Evolutionary conservation across 2,329 filamentous ascomycete species (phyloP).

Genomic region (Curvularia spicifera): DNA sequence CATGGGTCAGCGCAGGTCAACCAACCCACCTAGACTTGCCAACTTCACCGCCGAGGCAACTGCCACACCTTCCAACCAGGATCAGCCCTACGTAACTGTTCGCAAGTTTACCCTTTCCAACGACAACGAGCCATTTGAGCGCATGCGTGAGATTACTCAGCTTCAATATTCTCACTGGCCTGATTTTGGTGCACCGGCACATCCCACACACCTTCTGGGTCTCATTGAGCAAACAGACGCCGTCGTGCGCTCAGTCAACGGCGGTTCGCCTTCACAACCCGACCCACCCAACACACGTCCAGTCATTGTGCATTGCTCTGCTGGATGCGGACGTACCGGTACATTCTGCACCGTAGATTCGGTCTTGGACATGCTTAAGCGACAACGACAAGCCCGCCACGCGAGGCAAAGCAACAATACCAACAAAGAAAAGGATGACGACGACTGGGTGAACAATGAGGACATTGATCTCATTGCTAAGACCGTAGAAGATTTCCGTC

Average conservation of each 20-base stretch:
- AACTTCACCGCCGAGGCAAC: conserved; percentile 36
- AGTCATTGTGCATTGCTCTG: conserved; percentile 92
- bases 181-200: conserved; percentile 91
- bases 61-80: conserved; percentile 50
- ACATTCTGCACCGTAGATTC: conserved; percentile 97
- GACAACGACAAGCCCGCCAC: conserved; percentile 64
- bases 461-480: conserved; percentile 79
- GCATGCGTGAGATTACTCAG: conserved; percentile 91
- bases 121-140: conserved; percentile 76
- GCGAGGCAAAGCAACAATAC: conserved; percentile 32
- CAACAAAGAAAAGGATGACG: conserved; percentile 52
- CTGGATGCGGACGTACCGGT: conserved; percentile 92
- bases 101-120: conserved; percentile 88
- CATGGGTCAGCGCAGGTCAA: conserved; percentile 45
- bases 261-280: conserved; percentile 64
- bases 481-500: conserved; percentile 89
- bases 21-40: conserved; percentile 41
- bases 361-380: conserved; percentile 94
- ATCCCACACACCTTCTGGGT: conserved; percentile 83
- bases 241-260: conserved; percentile 60
- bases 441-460: conserved; percentile 72
- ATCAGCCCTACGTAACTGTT: conserved; percentile 78
- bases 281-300: conserved; percentile 63
- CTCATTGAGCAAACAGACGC: conserved; percentile 90
- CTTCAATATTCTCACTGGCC: conserved; percentile 97